Percentiles rank a stretch among this genome's conserved stretches.
Evolutionary conservation across 23 red algal genomes (phyloP).

Genomic region (Pyropia yezoensis): DNA sequence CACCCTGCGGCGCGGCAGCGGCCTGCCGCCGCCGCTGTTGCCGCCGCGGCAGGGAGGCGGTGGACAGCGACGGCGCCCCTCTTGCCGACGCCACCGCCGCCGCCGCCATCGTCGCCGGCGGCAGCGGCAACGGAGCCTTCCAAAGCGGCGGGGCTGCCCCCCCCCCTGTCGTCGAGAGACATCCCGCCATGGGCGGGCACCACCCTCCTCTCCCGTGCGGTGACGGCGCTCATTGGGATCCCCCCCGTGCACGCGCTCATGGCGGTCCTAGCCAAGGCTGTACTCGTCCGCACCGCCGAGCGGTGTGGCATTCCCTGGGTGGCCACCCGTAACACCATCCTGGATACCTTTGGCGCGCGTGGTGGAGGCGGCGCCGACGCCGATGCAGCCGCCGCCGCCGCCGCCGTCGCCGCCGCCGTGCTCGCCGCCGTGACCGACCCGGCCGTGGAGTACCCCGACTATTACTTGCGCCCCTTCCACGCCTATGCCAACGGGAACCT

Average conservation of each 20-base stretch:
- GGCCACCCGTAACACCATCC: conserved; percentile 9
- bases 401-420: background rate
- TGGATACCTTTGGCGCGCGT: background rate
- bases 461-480: conserved; percentile 48
- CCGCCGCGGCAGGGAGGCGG: too few species aligned
- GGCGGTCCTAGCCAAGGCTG: conserved; percentile 9
- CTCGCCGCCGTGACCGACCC: conserved; percentile 11
- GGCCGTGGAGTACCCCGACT: conserved; percentile 21
- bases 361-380: too few species aligned
- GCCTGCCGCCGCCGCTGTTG: too few species aligned
- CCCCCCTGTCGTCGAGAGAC: background rate
- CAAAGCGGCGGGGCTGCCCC: too few species aligned
- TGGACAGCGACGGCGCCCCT: too few species aligned
- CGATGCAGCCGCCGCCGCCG: too few species aligned
- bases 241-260: conserved; percentile 16
- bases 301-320: conserved; percentile 19
- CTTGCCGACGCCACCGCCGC: too few species aligned
- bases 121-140: too few species aligned
- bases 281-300: conserved; percentile 37
- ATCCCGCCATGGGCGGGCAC: conserved; percentile 17
- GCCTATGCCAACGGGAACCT: conserved; percentile 62
- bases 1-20: too few species aligned
- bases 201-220: conserved; percentile 7
- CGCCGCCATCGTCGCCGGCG: too few species aligned
- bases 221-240: conserved; percentile 21